A percentile compares a stretch with the other conserved stretches of the same genome.
phyloP scores from a whole-genome alignment of 352 stramenopile species.

The Pythium pyrilobum region DNA sequence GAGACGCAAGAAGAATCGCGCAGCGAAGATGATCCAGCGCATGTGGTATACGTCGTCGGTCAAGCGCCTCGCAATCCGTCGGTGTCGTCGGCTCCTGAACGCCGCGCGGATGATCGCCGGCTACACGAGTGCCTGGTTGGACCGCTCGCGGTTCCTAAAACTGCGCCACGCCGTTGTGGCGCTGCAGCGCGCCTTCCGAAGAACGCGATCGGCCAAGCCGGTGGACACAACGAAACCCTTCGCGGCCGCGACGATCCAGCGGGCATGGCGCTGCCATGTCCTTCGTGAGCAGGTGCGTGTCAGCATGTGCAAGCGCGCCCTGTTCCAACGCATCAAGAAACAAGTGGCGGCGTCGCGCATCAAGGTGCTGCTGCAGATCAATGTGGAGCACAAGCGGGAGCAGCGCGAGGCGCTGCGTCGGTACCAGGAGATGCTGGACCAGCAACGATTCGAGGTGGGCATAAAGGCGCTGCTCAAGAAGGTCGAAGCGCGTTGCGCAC shows the following conservation, averaged over 20 bases:
- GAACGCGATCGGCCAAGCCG: neutral
- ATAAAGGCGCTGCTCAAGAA: slow-evolving; percentile 12
- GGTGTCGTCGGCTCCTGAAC: slow-evolving; percentile 57
- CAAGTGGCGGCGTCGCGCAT: slow-evolving; percentile 8
- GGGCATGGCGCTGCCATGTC: neutral
- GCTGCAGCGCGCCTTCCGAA: slow-evolving; percentile 8
- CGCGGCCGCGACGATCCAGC: slow-evolving; percentile 4
- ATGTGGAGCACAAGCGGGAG: slow-evolving; percentile 11
- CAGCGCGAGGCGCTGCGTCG: slow-evolving; percentile 6
- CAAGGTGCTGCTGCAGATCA: slow-evolving; percentile 11
- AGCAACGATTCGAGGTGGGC: slow-evolving; percentile 11
- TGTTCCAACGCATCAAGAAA: neutral
- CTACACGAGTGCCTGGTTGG: slow-evolving; percentile 12
- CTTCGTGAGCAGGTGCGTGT: neutral
- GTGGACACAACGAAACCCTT: neutral
- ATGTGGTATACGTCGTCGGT: slow-evolving; percentile 82
- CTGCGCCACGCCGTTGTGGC: slow-evolving; percentile 26
- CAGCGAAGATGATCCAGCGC: slow-evolving; percentile 55
- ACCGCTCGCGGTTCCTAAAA: slow-evolving; percentile 11
- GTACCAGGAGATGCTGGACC: slow-evolving; percentile 21
- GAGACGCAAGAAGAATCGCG: slow-evolving; percentile 52
- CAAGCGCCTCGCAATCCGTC: slow-evolving; percentile 63
- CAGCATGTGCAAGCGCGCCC: slow-evolving; percentile 4
- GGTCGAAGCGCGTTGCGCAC: slow-evolving; percentile 8
- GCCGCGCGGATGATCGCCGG: slow-evolving; percentile 49